A percentile compares a stretch with the other conserved stretches of the same genome.
These are phyloP conservation scores for Rhododendron molle DNA, from an alignment of 148 eudicot species.

Conservation along the genomic window DNA sequence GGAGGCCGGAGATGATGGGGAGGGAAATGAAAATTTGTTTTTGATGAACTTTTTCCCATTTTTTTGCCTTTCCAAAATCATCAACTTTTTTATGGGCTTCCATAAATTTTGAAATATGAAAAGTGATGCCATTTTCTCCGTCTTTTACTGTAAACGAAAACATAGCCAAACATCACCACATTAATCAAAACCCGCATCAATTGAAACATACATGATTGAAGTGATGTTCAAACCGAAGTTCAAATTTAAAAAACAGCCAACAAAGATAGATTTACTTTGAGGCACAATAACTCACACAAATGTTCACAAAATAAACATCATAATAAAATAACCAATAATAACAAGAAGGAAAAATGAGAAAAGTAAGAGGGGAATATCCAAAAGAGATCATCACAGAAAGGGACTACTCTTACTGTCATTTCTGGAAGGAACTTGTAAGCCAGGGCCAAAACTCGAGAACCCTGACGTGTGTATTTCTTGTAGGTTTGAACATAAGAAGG, in stretches of 20 bases:
- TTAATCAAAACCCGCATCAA: background rate
- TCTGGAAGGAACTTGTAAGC: conserved; percentile 90
- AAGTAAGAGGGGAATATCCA: background rate
- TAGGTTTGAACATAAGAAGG: conserved; percentile 68
- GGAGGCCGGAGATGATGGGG: background rate
- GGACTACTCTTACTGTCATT: conserved; percentile 65
- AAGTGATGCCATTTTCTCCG: background rate
- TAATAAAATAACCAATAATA: background rate
- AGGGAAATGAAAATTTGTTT: background rate
- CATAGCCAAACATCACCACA: background rate
- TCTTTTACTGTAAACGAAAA: background rate
- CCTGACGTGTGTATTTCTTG: conserved; percentile 94
- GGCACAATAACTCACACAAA: background rate
- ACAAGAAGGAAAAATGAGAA: background rate
- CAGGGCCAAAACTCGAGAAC: conserved; percentile 94
- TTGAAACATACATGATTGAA: background rate
- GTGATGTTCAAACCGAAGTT: background rate
- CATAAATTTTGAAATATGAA: background rate
- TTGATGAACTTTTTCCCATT: background rate
- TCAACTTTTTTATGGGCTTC: background rate
- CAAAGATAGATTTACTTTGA: background rate
- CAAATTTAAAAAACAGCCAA: background rate
- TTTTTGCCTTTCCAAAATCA: background rate
- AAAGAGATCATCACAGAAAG: background rate
- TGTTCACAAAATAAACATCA: background rate